These are phyloP conservation scores for Blepharisma japonicum DNA, from an alignment of 73 alveolate genomes.

Conservation along the genomic window DNA sequence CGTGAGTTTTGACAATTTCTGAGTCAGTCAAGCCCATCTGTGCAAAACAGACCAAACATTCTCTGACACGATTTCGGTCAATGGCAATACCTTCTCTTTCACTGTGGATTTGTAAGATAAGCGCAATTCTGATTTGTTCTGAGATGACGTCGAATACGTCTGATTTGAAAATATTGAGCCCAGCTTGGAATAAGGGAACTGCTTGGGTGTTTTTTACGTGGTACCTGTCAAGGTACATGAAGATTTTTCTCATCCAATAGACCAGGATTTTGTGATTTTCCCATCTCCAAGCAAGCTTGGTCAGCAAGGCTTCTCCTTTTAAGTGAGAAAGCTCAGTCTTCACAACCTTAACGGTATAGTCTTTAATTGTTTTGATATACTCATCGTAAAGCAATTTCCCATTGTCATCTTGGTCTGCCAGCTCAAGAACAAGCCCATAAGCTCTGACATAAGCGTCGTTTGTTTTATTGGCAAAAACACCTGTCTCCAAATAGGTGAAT, in stretches of 20 bases:
- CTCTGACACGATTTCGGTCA: conserved; percentile 40
- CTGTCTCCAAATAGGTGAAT: conserved; percentile 48
- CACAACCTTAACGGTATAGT: conserved; percentile 39
- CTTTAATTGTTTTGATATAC: conserved; percentile 36
- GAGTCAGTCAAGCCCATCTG: conserved; percentile 48
- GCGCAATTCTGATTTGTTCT: conserved; percentile 30
- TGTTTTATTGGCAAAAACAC: conserved; percentile 40
- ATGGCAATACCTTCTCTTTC: conserved; percentile 48
- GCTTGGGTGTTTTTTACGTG: conserved; percentile 49
- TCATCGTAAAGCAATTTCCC: conserved; percentile 46
- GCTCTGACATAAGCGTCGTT: conserved; percentile 49
- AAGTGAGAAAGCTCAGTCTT: conserved; percentile 28
- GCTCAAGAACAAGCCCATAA: conserved; percentile 38
- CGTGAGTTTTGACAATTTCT: conserved; percentile 41
- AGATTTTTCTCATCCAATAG: conserved; percentile 60
- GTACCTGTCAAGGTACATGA: conserved; percentile 59
- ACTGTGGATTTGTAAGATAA: conserved; percentile 41
- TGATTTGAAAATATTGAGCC: conserved; percentile 44
- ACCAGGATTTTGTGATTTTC: conserved; percentile 53
- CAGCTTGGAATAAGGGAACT: conserved; percentile 42
- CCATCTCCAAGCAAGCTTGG: conserved; percentile 46
- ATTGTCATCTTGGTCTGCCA: conserved; percentile 55
- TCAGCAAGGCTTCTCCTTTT: conserved; percentile 43
- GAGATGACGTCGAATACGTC: conserved; percentile 36
- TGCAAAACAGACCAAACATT: conserved; percentile 34